Percentiles rank a stretch among this genome's conserved stretches.
These are phyloP conservation scores for Trifolium fragiferum DNA, from an alignment of 306 rosid genomes.

Conservation along the genomic window DNA sequence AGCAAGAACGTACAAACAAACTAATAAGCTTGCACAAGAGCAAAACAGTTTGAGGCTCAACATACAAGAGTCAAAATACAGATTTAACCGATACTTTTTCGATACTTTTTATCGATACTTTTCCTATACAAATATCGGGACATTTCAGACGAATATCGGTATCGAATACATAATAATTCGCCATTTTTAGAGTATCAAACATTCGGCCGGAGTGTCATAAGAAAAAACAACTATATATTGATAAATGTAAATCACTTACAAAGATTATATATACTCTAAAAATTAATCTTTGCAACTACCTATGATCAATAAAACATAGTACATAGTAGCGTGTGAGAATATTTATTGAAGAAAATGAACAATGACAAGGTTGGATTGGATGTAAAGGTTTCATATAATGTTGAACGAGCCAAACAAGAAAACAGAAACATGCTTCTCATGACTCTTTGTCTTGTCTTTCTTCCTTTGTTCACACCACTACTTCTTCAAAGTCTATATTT, in stretches of 20 bases:
- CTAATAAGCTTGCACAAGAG: too few species aligned
- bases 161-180: too few species aligned
- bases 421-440: not conserved
- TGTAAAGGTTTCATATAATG: not conserved
- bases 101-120: too few species aligned
- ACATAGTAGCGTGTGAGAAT: not conserved
- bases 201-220: too few species aligned
- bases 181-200: too few species aligned
- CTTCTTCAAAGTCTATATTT: constrained; percentile 6
- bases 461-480: not conserved
- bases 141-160: too few species aligned
- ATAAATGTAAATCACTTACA: not conserved
- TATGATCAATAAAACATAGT: not conserved
- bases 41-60: too few species aligned
- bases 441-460: not conserved
- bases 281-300: not conserved
- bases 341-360: constrained; percentile 8
- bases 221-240: too few species aligned
- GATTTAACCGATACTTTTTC: too few species aligned
- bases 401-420: not conserved
- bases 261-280: not conserved
- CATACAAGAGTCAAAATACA: too few species aligned
- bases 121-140: too few species aligned
- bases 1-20: too few species aligned
- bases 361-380: not conserved